phyloP scores from a whole-genome alignment of 208 protist genomes.

The Borovskyia barvae region DNA sequence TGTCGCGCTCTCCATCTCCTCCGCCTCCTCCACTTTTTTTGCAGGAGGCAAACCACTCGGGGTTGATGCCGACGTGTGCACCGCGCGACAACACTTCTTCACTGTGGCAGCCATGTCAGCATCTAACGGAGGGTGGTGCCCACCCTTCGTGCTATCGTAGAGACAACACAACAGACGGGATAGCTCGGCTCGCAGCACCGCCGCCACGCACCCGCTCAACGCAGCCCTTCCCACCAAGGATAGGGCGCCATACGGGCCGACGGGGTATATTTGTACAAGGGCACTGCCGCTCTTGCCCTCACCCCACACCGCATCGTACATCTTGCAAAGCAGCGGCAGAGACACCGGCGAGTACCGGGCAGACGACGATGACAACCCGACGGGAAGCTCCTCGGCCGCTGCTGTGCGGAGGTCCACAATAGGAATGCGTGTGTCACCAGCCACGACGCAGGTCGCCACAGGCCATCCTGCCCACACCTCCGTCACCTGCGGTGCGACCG shows the following conservation, averaged over 20 bases:
- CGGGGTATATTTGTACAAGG: slow-evolving; percentile 18
- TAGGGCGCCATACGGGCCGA: slow-evolving; percentile 7
- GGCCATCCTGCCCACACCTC: slow-evolving; percentile 33
- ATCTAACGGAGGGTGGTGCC: too few relatives aligned
- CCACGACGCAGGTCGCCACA: background rate
- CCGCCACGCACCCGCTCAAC: slow-evolving; percentile 9
- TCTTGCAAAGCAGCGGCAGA: background rate
- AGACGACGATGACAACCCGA: too few relatives aligned
- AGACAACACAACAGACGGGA: slow-evolving; percentile 10
- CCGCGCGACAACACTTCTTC: background rate
- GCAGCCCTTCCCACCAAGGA: slow-evolving; percentile 24
- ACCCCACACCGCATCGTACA: slow-evolving; percentile 3
- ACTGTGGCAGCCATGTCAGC: too few relatives aligned
- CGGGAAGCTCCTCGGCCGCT: too few relatives aligned
- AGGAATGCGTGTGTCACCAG: background rate
- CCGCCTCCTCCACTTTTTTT: background rate
- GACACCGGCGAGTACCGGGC: background rate
- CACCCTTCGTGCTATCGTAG: too few relatives aligned
- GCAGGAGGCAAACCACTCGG: background rate
- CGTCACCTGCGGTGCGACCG: slow-evolving; percentile 15
- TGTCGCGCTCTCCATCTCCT: background rate
- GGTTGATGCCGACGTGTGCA: background rate
- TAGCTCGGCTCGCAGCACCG: slow-evolving; percentile 21
- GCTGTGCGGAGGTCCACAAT: background rate
- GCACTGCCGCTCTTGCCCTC: background rate